Conservation (phyloP, 129 eudicot species). For the Arctium minus region DNA sequence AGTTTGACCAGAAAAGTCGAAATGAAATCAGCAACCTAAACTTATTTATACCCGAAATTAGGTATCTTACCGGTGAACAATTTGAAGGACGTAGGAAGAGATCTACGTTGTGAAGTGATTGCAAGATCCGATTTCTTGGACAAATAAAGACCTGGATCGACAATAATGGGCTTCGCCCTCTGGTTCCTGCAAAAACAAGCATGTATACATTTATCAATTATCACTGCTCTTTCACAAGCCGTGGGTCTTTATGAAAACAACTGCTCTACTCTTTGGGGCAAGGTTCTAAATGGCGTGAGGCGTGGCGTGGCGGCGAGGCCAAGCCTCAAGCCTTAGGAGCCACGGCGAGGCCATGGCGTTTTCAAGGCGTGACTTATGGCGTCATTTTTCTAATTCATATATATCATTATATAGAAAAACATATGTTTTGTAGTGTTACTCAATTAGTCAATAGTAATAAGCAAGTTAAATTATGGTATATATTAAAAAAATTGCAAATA, state of each 20-base stretch:
- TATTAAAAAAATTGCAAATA: too few relatives aligned
- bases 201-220: neutral
- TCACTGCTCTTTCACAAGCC: neutral
- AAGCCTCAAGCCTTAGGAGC: too few relatives aligned
- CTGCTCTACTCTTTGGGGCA: neutral
- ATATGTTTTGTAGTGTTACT: too few relatives aligned
- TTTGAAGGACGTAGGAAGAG: constrained; percentile 87
- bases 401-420: too few relatives aligned
- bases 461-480: too few relatives aligned
- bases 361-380: too few relatives aligned
- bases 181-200: constrained; percentile 61
- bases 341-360: too few relatives aligned
- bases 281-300: too few relatives aligned
- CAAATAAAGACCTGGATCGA: constrained; percentile 92
- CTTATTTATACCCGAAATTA: neutral
- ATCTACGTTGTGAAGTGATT: constrained; percentile 79
- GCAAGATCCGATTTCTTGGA: constrained; percentile 96
- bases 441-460: too few relatives aligned
- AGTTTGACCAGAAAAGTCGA: neutral
- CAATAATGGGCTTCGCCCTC: constrained; percentile 84
- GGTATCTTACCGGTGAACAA: constrained; percentile 75
- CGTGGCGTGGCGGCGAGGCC: too few relatives aligned
- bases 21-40: neutral
- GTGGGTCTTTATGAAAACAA: neutral
- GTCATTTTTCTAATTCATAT: too few relatives aligned